A percentile compares a stretch with the other conserved stretches of the same genome.
phyloP scores from a whole-genome alignment of 768 basidiomycete species.

The Boletus rubescentipes region DNA sequence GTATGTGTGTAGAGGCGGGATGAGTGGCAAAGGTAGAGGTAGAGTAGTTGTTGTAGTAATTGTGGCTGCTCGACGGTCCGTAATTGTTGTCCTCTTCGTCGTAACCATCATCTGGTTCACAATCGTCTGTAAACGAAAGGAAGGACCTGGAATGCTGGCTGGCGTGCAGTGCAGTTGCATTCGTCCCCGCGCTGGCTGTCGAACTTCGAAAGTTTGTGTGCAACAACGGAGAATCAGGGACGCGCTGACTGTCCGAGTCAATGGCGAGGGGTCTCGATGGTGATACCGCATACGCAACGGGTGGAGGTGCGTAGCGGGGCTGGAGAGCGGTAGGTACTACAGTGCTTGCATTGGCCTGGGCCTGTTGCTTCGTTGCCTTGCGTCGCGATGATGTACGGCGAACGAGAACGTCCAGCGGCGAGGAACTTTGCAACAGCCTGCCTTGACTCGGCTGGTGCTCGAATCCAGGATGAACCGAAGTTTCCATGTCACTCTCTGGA shows the following conservation, averaged over 20 bases:
- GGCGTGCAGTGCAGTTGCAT: slow-evolving; percentile 9
- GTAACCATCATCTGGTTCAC: slow-evolving; percentile 32
- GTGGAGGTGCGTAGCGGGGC: slow-evolving; percentile 6
- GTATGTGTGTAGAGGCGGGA: background rate
- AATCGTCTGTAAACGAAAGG: slow-evolving; percentile 30
- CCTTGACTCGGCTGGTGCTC: slow-evolving; percentile 23
- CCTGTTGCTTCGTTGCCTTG: slow-evolving; percentile 10
- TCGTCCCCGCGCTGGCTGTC: slow-evolving; percentile 35
- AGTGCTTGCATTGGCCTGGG: background rate
- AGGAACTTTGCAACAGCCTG: slow-evolving; percentile 38
- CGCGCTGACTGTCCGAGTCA: slow-evolving; percentile 3
- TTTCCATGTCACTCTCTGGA: slow-evolving; percentile 22
- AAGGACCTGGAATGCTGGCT: slow-evolving; percentile 26
- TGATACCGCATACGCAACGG: background rate
- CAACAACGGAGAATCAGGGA: slow-evolving; percentile 47
- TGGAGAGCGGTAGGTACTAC: slow-evolving; percentile 9
- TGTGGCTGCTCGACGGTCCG: slow-evolving; percentile 1
- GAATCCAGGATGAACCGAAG: slow-evolving; percentile 8
- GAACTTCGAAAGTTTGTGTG: slow-evolving; percentile 49
- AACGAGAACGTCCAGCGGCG: slow-evolving; percentile 60
- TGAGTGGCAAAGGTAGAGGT: background rate
- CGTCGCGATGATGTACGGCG: slow-evolving; percentile 51
- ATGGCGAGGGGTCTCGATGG: slow-evolving; percentile 11
- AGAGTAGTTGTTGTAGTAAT: background rate
- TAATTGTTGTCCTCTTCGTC: slow-evolving; percentile 46